Evolutionary conservation across 805 yeast species (phyloP).

Genomic region (Lachancea lanzarotensis): DNA sequence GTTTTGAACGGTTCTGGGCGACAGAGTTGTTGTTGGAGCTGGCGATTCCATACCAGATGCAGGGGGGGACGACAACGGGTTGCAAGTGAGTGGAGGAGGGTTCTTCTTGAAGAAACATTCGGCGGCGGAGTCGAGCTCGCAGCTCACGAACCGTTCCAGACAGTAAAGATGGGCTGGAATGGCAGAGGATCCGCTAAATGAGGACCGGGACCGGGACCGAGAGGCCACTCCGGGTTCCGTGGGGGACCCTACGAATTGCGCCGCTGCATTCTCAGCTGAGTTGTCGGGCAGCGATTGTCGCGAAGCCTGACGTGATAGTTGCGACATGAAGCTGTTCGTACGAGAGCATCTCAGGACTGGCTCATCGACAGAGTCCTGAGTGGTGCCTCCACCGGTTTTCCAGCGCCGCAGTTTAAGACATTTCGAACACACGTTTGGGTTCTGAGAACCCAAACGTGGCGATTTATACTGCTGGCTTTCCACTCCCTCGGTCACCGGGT

Average conservation of each 20-base stretch:
- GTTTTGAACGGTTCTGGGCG: background rate
- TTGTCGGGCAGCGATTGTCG: conserved; percentile 9
- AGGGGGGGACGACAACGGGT: conserved; percentile 3
- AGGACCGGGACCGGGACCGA: conserved; percentile 15
- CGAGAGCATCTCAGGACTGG: conserved; percentile 11
- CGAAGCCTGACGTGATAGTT: conserved; percentile 11
- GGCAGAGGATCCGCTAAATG: conserved; percentile 12
- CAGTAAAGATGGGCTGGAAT: conserved; percentile 28
- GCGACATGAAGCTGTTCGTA: conserved; percentile 8
- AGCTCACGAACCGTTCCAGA: conserved; percentile 25
- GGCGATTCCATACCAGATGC: too few species aligned
- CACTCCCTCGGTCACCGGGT: conserved; percentile 10
- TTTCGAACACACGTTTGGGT: conserved; percentile 3
- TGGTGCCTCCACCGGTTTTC: conserved; percentile 2
- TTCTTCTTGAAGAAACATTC: conserved; percentile 8
- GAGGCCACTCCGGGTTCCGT: background rate
- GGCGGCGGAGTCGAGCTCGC: conserved; percentile 21
- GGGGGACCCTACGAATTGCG: background rate
- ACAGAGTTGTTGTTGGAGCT: conserved; percentile 1
- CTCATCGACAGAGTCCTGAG: conserved; percentile 2
- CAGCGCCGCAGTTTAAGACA: conserved; percentile 7
- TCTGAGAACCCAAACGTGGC: background rate
- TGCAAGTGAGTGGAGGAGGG: background rate
- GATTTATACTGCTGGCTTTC: background rate
- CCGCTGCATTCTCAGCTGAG: conserved; percentile 4